Percentiles rank a stretch among this genome's conserved stretches.
These are phyloP conservation scores for Glebionis coronaria DNA, from an alignment of 129 eudicot genomes.

Conservation along the genomic window DNA sequence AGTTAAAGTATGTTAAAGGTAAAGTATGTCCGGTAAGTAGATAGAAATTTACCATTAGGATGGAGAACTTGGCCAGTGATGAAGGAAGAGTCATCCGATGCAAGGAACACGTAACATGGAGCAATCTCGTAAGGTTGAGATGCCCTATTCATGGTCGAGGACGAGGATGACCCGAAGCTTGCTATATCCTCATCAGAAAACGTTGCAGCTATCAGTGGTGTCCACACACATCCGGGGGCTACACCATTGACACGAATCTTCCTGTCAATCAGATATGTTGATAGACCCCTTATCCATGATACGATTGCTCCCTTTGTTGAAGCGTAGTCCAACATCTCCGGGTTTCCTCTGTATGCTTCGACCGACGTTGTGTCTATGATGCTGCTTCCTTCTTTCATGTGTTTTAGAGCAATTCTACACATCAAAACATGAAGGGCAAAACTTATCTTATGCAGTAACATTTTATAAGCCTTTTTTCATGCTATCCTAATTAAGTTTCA, in stretches of 20 bases:
- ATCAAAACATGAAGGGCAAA: too few species aligned
- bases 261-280: neutral
- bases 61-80: conserved; percentile 5
- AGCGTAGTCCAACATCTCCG: neutral
- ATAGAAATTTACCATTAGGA: neutral
- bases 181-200: neutral
- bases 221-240: neutral
- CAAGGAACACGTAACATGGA: conserved; percentile 3
- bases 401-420: neutral
- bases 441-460: too few species aligned
- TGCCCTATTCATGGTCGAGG: neutral
- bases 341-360: neutral
- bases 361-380: neutral
- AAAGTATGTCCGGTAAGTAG: too few species aligned
- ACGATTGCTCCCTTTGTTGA: neutral
- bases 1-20: too few species aligned
- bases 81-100: neutral
- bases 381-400: conserved; percentile 4
- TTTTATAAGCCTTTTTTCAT: too few species aligned
- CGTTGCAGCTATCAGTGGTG: neutral
- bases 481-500: too few species aligned
- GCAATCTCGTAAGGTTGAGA: neutral
- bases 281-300: neutral
- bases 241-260: neutral
- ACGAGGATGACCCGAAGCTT: neutral